Conservation (phyloP, 495 filamentous ascomycete genomes). For the Friedmanniomyces simplex region DNA sequence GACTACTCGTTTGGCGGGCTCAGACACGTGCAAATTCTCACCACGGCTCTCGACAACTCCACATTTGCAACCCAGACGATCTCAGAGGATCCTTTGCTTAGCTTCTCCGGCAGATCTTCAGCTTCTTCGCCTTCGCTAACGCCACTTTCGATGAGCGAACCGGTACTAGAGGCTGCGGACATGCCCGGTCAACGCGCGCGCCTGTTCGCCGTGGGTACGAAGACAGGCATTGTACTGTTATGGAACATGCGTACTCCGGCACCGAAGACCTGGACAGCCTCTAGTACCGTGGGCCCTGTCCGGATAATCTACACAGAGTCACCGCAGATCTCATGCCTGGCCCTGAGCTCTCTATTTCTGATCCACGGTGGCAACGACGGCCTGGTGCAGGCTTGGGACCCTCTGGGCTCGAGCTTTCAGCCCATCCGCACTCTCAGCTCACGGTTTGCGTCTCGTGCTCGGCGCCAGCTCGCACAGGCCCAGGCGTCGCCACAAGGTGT, state of each 20-base stretch:
- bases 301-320: conserved; percentile 85
- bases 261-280: conserved; percentile 38
- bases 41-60: conserved; percentile 67
- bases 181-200: conserved; percentile 79
- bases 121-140: conserved; percentile 49
- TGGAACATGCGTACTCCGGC: conserved; percentile 72
- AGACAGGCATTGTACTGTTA: conserved; percentile 61
- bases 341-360: conserved; percentile 73
- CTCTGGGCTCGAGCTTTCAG: conserved; percentile 64
- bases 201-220: conserved; percentile 71
- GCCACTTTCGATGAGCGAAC: conserved; percentile 41
- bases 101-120: conserved; percentile 43
- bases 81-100: conserved; percentile 64
- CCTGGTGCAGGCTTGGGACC: conserved; percentile 94
- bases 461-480: conserved; percentile 61
- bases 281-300: conserved; percentile 52
- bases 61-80: conserved; percentile 55
- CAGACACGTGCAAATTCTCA: conserved; percentile 50
- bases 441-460: conserved; percentile 70
- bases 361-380: conserved; percentile 93
- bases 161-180: conserved; percentile 35
- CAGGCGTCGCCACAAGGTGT: conserved; percentile 55
- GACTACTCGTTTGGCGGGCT: conserved; percentile 45
- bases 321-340: conserved; percentile 76
- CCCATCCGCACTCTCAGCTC: conserved; percentile 86